A percentile compares a stretch with the other conserved stretches of the same genome.
Evolutionary conservation across 306 rosid species (phyloP).

Genomic region (Aeschynomene evenia): DNA sequence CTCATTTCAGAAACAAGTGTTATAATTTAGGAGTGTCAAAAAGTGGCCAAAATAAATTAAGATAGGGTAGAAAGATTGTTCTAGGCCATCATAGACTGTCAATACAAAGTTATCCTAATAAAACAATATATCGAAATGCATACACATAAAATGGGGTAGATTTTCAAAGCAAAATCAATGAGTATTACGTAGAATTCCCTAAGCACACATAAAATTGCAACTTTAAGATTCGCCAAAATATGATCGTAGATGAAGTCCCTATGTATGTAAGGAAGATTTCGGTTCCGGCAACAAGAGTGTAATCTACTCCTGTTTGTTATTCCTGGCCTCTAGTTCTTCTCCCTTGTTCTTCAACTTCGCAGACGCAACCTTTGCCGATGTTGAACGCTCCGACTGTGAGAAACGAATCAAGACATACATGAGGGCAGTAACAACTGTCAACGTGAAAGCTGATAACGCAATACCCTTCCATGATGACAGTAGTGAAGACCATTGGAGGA

Average conservation of each 20-base stretch:
- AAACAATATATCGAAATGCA: conserved; percentile 39
- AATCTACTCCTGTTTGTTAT: conserved; percentile 54
- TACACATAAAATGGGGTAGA: conserved; percentile 25
- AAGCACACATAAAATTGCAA: conserved; percentile 7
- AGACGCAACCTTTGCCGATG: conserved; percentile 69
- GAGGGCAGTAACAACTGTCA: conserved; percentile 63
- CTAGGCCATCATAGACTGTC: conserved; percentile 26
- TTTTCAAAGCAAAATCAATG: conserved; percentile 26
- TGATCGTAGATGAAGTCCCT: conserved; percentile 15
- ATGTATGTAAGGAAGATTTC: conserved; percentile 6
- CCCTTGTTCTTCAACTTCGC: conserved; percentile 43
- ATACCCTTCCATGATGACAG: conserved; percentile 88
- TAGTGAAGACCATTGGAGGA: conserved; percentile 66
- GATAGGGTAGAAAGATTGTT: neutral
- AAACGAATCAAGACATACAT: conserved; percentile 83
- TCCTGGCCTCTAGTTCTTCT: conserved; percentile 32
- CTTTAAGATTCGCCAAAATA: conserved; percentile 25
- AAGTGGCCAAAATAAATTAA: neutral
- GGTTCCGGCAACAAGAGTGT: conserved; percentile 16
- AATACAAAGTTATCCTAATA: conserved; percentile 34
- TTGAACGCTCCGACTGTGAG: conserved; percentile 87
- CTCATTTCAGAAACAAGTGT: no score
- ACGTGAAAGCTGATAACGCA: conserved; percentile 53
- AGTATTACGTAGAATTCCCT: conserved; percentile 17
- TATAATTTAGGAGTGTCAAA: neutral